A percentile compares a stretch with the other conserved stretches of the same genome.
phyloP scores from a whole-genome alignment of 2,329 filamentous ascomycete genomes.

The Pestalotiopsis sp. region DNA sequence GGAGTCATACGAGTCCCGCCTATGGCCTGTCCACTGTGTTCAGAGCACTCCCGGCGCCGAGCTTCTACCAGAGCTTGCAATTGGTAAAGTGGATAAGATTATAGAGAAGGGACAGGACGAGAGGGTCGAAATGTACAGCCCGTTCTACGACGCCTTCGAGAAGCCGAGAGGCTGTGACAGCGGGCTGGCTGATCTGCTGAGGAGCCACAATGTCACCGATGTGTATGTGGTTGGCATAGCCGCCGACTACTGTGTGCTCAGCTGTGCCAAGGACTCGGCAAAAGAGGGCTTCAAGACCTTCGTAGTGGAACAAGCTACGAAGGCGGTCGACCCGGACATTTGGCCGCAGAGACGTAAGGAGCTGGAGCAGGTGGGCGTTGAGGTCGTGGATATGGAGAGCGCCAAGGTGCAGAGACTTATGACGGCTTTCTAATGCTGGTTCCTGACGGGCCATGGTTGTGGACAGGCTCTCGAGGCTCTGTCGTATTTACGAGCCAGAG shows the following conservation, averaged over 20 bases:
- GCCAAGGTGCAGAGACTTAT: conserved; percentile 55
- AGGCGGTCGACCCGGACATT: conserved; percentile 62
- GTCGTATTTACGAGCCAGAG: not conserved
- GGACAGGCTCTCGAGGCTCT: not conserved
- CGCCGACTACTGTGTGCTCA: conserved; percentile 85
- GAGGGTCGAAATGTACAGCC: conserved; percentile 89
- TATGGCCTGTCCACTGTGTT: conserved; percentile 94
- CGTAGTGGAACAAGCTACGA: conserved; percentile 77
- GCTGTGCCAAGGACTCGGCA: conserved; percentile 75
- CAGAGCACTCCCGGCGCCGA: conserved; percentile 70
- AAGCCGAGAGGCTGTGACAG: conserved; percentile 60
- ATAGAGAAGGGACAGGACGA: conserved; percentile 77
- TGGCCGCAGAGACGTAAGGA: conserved; percentile 58
- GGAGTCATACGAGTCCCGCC: conserved; percentile 64
- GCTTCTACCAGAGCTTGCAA: conserved; percentile 71
- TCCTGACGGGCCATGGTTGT: not conserved
- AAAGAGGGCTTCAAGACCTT: conserved; percentile 75
- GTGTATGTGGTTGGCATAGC: conserved; percentile 87
- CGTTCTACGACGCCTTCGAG: conserved; percentile 79
- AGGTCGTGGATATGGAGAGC: conserved; percentile 58
- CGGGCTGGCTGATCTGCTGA: conserved; percentile 61
- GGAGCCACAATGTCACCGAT: conserved; percentile 62
- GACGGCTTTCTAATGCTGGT: conserved; percentile 15
- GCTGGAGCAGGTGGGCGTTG: conserved; percentile 60
- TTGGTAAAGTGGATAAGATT: conserved; percentile 58